Base-by-base conservation (phyloP, 495 filamentous ascomycete species). In the Schizothecium vesticola region DNA sequence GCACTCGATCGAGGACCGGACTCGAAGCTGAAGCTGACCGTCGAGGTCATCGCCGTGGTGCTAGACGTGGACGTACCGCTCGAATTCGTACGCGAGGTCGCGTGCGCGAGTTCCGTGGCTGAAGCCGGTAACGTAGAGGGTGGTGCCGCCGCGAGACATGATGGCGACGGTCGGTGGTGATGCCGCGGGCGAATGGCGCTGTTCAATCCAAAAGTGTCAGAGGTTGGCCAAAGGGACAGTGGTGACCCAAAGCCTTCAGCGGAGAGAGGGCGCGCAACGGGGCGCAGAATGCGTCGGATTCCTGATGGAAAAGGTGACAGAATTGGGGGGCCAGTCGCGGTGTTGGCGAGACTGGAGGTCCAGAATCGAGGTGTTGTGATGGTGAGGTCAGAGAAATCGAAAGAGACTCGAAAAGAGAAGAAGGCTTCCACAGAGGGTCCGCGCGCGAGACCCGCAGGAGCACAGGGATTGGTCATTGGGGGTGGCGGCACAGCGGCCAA, bases 51-150 rank as follows among this genome's bases (percentile, higher is more conserved):
- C 76, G 78, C 77, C 75, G 76, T 73, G 70, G 64, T 58, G 59
- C 60, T 61, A 61, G 60, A 61, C 60, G 60, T 67, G 72, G 71
- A 79, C 78, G 77, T 82, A 99, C 96, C 94, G 78, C 91, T 97
- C 93, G 91, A 97, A 97, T 87, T 99, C 95, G 91, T 97, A 98
- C 85, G 95, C 95, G 81, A 99, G 92, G 84, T 99, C 95, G 87
- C 96, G 93, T 79, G 95, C 95, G 85, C 95, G 93, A 79, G 95
- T 99, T 76, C 95, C 96, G 80, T 97, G 94, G 85, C 94, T 95
- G 82, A 99, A 99, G 85, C 95, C 95, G 75, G 84, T 85, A 73
- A 97, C 95, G 85, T 99, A 99, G 66, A 99, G 92, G 31, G 95
- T 99, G 56, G 94, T 97, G 65, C 90, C 89, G 75, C 91, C 89